Evolutionary conservation across 148 eudicot species (phyloP), one percentile per base, ranked within the genome.

Genomic region (Vaccinium corymbosum): DNA sequence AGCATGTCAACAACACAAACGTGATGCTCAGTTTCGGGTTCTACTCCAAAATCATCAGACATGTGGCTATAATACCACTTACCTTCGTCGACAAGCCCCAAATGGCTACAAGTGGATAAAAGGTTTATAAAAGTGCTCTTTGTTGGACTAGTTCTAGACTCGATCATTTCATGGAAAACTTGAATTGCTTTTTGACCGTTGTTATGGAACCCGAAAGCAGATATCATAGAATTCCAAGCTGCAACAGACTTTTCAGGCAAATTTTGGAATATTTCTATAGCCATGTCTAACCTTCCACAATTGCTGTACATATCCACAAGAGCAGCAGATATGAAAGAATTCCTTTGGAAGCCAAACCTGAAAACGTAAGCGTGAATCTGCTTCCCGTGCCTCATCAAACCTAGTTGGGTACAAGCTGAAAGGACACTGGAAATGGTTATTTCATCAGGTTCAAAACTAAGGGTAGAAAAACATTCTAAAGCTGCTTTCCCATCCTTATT

Each of bases 201-300:
- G 48, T 85, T 88, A 52, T 90, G 90, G 71, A 85, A 88, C 68
- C 92, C 92, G n/a, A 86, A 86, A 15, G 90, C 92, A 73, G 92
- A 87, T 52, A 90, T 90, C 87, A 88, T 83, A 5, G 92, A 90
- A 72, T 90, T 90, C 92, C 92, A 90, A 35, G 90, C 86, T 15
- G 90, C 80, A 82, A 85, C 75, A 1, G 88, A 83, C 53, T 85
- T 90, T 32, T 85, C 81, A 13, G 85, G 50, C 57, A 84, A 87
- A 82, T 9, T 62, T 20, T 52, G 70, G 38, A 88, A 90, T 55
- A 90, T 85, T 49, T 74, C 80, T 46, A 57, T n/a, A 19, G 89
- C 86, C 5, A 9, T 79, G 51, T 87, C 89, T 79, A 90, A 73
- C 27, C 89, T 85, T 56, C 92, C 92, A 84, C 90, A 86, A 75